A percentile compares a stretch with the other conserved stretches of the same genome.
phyloP scores from a whole-genome alignment of 2,329 filamentous ascomycete species.

The Lasiodiplodia hormozganensis region DNA sequence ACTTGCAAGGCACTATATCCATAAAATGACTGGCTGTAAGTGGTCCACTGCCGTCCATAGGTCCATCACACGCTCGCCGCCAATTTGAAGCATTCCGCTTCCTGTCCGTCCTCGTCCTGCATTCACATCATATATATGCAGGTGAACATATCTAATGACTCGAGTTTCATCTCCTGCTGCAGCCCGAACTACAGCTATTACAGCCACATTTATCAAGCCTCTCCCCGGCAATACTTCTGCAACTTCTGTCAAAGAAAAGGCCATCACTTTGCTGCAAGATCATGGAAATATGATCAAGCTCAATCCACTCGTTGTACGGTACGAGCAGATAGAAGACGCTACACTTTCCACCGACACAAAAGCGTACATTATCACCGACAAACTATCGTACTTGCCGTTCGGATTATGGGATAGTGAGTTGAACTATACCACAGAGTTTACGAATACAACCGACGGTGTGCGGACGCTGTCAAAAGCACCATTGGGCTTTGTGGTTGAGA shows the following conservation, averaged over 20 bases:
- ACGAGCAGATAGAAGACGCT: neutral
- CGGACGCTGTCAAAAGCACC: neutral
- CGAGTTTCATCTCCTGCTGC: too few relatives aligned
- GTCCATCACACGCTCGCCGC: too few relatives aligned
- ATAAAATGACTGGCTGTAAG: too few relatives aligned
- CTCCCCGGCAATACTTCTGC: neutral
- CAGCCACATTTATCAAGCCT: neutral
- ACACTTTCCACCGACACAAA: too few relatives aligned
- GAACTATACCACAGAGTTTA: neutral
- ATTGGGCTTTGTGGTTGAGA: neutral
- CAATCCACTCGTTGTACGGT: constrained; percentile 4
- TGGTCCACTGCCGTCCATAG: too few relatives aligned
- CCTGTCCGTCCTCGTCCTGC: too few relatives aligned
- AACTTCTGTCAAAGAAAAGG: neutral
- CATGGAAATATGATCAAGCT: constrained; percentile 10
- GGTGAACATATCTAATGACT: too few relatives aligned
- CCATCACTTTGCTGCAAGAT: neutral
- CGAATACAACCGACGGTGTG: neutral
- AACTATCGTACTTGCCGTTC: neutral
- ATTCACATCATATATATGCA: too few relatives aligned
- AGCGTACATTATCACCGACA: constrained; percentile 15
- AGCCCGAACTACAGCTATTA: neutral
- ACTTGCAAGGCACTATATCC: too few relatives aligned
- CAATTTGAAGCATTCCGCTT: too few relatives aligned
- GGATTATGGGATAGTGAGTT: neutral